Evolutionary conservation across 805 yeast species (phyloP), one percentile per base, ranked within the genome.

Genomic region (Candida hispaniensis): DNA sequence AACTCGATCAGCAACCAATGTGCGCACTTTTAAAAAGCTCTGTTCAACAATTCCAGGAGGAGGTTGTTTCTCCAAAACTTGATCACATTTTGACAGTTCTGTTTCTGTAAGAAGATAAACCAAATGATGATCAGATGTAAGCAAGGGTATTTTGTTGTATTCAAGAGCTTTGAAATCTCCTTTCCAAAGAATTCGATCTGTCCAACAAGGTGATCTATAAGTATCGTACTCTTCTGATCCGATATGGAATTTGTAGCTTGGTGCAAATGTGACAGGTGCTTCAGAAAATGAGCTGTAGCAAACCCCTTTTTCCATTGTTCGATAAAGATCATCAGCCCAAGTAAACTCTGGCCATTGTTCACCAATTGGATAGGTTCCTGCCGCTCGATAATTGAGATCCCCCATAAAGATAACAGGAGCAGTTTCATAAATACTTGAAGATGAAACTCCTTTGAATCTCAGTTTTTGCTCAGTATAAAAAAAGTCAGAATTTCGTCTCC

Each of bases 191-290:
- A 86, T 69, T 35, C 97, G 58, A 52, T 86, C 97, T 55, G 95
- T 83, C 93, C 94, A 86, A 5, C 93, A 76, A 0, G 95, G 93
- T 1, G 61, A 59, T 38, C 95, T 61, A 44, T 73, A 75, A 2
- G 52, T 26, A 41, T 71, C 69, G 52, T 71, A 79, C n/a, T 66
- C 63, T 3, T 44, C 34, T 0, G 74, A 62, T 18, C 70, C 67
- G 2, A 65, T 40, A 32, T 55, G 53, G 51, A 62, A 80, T 56
- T 86, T 86, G 60, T 78, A 86, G 0, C 93, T 79, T 7, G 94
- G 95, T n/a, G 60, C 61, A 52, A 86, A 86, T 0, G 47, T 47
- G 10, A 86, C 65, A n/a, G 58, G 50, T 0, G 73, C 65, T 55
- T 86, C 97, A 1, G 60, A 51, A 46, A 85, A 77, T 0, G 82